Conservation (phyloP, 352 stramenopile genomes). For the Phytophthora constricta region DNA sequence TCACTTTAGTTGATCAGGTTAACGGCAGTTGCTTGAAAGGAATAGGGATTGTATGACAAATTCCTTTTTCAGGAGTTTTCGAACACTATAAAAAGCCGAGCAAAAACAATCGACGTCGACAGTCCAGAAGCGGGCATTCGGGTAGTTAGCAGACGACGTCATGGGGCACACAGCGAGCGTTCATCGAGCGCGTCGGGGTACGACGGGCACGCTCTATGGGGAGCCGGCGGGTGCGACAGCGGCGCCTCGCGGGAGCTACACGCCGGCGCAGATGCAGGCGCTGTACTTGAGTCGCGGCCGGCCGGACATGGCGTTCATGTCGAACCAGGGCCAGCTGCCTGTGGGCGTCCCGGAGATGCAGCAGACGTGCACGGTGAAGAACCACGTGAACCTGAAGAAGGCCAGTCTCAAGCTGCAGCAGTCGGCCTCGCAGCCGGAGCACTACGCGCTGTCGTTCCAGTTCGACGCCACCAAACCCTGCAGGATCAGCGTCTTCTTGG, state of each 20-base stretch:
- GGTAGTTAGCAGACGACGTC: not conserved
- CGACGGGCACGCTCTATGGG: conserved; percentile 62
- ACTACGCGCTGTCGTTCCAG: conserved; percentile 67
- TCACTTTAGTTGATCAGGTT: too few species aligned
- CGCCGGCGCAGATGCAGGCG: conserved; percentile 81
- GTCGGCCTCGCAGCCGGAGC: conserved; percentile 21
- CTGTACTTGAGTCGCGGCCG: conserved; percentile 81
- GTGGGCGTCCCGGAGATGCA: conserved; percentile 82
- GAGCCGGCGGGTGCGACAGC: conserved; percentile 55
- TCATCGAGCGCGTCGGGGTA: conserved; percentile 46
- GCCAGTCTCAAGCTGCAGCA: conserved; percentile 62
- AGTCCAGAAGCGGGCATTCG: not conserved
- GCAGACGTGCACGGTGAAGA: conserved; percentile 84
- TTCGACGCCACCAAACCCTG: conserved; percentile 85
- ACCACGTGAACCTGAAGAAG: conserved; percentile 89
- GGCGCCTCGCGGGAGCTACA: conserved; percentile 65
- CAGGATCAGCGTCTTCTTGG: conserved; percentile 65
- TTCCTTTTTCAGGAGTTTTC: too few species aligned
- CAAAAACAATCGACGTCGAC: conserved; percentile 1
- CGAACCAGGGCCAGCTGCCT: conserved; percentile 57
- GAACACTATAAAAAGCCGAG: conserved; percentile 34
- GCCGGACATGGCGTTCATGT: conserved; percentile 88
- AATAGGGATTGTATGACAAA: too few species aligned
- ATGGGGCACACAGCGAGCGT: conserved; percentile 86
- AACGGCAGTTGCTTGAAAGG: too few species aligned